Evolutionary conservation across 2,329 filamentous ascomycete genomes (phyloP), one percentile per base, ranked within the genome.

Genomic region (Fusarium sp.): DNA sequence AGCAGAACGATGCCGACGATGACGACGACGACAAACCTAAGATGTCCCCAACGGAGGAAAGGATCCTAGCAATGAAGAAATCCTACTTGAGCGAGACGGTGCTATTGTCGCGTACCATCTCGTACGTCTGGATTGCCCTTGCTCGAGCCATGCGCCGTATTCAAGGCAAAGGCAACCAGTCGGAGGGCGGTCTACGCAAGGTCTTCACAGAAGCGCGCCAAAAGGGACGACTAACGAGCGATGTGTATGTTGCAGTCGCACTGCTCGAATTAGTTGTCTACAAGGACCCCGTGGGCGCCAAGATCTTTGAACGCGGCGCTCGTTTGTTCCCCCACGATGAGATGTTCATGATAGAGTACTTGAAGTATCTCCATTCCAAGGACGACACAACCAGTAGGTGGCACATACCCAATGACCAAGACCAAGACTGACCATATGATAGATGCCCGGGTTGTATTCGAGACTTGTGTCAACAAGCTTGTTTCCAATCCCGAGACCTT

Each of bases 381-480:
- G 96, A 97, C 77, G 96, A 99, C 82, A 92, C 95, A 56, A 98
- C 94, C 35, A 98, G 94, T 97, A 88, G 88, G 93, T 87, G 33
- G 7, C 29, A 46, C 12, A 40, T 36, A 27, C 20, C 10, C 6
- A 8, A 9, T 11, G n/a, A 24, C 22, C 9, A 24, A 22, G 46
- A 36, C 16, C 8, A 46, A 49, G 55, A 51, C 77, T 81, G 55
- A 79, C 67, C 16, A 16, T 63, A 46, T 22, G 36, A 36, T 75
- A 95, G 95, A 99, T 87, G 96, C 96, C 36, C 91, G 96, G 74
- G 95, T 96, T 11, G 95, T 98, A 3, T 99, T 99, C 78, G 96
- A 98, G 81, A 98, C 95, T 17, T 95, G 95, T 17, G 94, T 98
- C 69, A 94, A 93, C 79, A 92, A 92, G 70, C 88, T 98, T 49